phyloP scores from a whole-genome alignment of 2,329 filamentous ascomycete species.

The Atkinsonella hypoxylon region DNA sequence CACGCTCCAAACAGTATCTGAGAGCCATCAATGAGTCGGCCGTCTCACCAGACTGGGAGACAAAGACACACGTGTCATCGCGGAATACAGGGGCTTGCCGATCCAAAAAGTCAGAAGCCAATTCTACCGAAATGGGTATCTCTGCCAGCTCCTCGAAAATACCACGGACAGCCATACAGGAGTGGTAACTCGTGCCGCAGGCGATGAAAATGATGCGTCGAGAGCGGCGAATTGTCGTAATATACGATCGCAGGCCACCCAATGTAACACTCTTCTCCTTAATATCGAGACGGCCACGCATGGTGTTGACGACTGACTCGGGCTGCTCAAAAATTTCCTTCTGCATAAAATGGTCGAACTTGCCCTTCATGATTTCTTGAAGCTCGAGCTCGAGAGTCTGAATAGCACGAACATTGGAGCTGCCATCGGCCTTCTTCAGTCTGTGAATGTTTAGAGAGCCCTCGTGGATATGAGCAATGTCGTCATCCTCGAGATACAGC shows the following conservation, averaged over 20 bases:
- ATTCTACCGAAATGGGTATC: slow-evolving; percentile 92
- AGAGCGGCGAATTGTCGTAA: slow-evolving; percentile 91
- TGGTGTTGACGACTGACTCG: slow-evolving; percentile 98
- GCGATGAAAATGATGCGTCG: slow-evolving; percentile 97
- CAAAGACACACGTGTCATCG: slow-evolving; percentile 97
- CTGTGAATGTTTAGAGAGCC: slow-evolving; percentile 98
- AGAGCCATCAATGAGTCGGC: slow-evolving; percentile 95
- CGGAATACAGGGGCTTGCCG: slow-evolving; percentile 95
- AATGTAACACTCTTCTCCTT: slow-evolving; percentile 92
- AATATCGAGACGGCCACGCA: slow-evolving; percentile 94
- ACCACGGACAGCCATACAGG: slow-evolving; percentile 97
- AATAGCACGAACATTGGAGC: slow-evolving; percentile 93
- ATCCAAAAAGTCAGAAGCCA: slow-evolving; percentile 97
- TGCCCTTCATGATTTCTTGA: slow-evolving; percentile 99
- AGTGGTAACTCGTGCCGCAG: slow-evolving; percentile 96
- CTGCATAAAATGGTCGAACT: slow-evolving; percentile 99
- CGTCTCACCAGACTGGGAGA: slow-evolving; percentile 97
- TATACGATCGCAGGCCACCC: slow-evolving; percentile 91
- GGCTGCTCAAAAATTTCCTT: slow-evolving; percentile 99
- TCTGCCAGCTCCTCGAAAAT: slow-evolving; percentile 96
- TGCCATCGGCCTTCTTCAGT: slow-evolving; percentile 90
- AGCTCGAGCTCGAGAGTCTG: slow-evolving; percentile 98
- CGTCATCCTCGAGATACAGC: slow-evolving; percentile 97
- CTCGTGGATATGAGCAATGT: slow-evolving; percentile 99
- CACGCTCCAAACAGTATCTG: slow-evolving; percentile 94